Conservation (phyloP, 2,329 filamentous ascomycete genomes). For the Phialemoniopsis sp. region DNA sequence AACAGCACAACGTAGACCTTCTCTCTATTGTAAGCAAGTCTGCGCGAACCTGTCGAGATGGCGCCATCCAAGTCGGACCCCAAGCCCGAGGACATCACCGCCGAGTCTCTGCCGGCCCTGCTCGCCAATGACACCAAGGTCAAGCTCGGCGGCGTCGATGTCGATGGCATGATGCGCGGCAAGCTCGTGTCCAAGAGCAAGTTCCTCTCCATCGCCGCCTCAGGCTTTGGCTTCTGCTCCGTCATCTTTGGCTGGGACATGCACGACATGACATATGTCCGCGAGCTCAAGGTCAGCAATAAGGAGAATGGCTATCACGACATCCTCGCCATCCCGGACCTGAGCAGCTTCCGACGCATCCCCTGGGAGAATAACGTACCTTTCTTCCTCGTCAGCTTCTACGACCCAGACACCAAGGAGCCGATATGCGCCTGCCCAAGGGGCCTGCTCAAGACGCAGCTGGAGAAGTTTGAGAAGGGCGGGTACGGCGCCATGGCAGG, state of each 20-base stretch:
- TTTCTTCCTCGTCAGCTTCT: constrained; percentile 81
- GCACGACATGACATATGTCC: constrained; percentile 88
- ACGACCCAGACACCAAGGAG: constrained; percentile 70
- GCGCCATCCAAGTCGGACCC: not conserved
- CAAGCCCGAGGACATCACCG: constrained; percentile 38
- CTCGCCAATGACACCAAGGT: constrained; percentile 71
- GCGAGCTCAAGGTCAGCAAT: constrained; percentile 82
- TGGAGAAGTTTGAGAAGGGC: constrained; percentile 61
- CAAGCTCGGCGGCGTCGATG: constrained; percentile 84
- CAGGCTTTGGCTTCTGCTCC: constrained; percentile 80
- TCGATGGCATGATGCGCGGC: constrained; percentile 76
- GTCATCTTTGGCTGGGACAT: constrained; percentile 93
- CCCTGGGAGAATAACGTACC: constrained; percentile 87
- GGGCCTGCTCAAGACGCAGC: constrained; percentile 64
- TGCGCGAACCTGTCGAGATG: too few relatives aligned
- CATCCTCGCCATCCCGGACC: constrained; percentile 75
- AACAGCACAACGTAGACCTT: too few relatives aligned
- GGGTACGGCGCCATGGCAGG: constrained; percentile 87
- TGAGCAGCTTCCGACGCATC: constrained; percentile 74
- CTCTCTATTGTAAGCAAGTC: too few relatives aligned
- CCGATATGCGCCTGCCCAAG: constrained; percentile 77
- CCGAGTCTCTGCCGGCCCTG: constrained; percentile 60
- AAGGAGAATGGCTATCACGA: constrained; percentile 88
- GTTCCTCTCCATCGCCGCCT: constrained; percentile 68
- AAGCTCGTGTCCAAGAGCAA: constrained; percentile 82